These are phyloP conservation scores for Trypanosoma lewisi DNA, from an alignment of 208 protist species.

Conservation along the genomic window DNA sequence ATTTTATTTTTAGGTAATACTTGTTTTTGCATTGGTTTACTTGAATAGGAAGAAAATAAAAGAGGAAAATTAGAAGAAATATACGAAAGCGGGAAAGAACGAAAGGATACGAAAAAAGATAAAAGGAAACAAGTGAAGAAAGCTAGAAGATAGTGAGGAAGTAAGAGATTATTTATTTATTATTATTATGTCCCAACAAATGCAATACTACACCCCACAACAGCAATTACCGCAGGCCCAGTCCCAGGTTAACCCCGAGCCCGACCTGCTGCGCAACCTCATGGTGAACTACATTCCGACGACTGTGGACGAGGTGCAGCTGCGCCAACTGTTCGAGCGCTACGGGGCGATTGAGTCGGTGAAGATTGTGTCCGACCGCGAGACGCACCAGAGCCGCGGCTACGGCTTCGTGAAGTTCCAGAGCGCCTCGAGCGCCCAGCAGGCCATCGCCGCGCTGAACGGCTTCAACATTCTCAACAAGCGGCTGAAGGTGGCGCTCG, in stretches of 20 bases:
- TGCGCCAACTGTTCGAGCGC: conserved; percentile 81
- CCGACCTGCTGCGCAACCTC: conserved; percentile 76
- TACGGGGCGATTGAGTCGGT: conserved; percentile 85
- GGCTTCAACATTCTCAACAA: conserved; percentile 87
- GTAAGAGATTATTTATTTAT: conserved; percentile 13
- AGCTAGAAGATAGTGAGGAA: neutral
- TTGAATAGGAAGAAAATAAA: too few relatives aligned
- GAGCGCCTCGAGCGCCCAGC: conserved; percentile 60
- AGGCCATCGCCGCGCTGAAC: conserved; percentile 79
- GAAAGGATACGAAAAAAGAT: neutral
- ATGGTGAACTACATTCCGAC: conserved; percentile 91
- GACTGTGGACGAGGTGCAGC: conserved; percentile 79
- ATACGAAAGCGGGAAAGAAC: too few relatives aligned
- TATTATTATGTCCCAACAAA: conserved; percentile 42
- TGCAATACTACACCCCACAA: conserved; percentile 30
- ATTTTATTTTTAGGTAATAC: too few relatives aligned
- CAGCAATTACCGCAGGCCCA: conserved; percentile 11
- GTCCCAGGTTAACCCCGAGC: conserved; percentile 42
- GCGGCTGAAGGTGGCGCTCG: conserved; percentile 86
- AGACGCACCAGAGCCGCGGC: conserved; percentile 81
- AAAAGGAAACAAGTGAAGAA: neutral
- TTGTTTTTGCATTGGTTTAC: too few relatives aligned
- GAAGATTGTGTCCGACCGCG: conserved; percentile 88
- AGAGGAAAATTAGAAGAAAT: too few relatives aligned
- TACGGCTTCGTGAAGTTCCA: conserved; percentile 92